Percentiles rank a stretch among this genome's conserved stretches.
phyloP scores from a whole-genome alignment of 352 stramenopile genomes.

The Hyaloperonospora brassicae region DNA sequence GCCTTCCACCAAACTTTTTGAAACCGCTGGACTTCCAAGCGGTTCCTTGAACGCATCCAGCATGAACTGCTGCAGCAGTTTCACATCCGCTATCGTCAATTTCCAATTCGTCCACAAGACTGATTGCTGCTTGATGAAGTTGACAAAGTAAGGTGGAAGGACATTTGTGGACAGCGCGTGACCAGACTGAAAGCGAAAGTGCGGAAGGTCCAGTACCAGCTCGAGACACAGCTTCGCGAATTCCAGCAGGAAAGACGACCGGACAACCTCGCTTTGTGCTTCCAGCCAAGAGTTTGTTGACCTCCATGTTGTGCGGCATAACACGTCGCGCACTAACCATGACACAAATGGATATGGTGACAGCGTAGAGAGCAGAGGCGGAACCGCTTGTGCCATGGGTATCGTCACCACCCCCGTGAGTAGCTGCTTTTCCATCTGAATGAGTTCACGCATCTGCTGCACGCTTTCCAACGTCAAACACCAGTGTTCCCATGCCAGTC shows the following conservation, averaged over 20 bases:
- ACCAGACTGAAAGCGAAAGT: constrained; percentile 46
- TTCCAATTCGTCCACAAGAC: constrained; percentile 70
- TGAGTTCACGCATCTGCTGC: constrained; percentile 73
- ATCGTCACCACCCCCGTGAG: constrained; percentile 21
- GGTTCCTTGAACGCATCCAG: constrained; percentile 56
- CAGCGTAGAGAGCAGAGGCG: constrained; percentile 20
- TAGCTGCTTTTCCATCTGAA: constrained; percentile 57
- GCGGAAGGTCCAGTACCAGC: constrained; percentile 63
- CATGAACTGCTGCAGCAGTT: constrained; percentile 47
- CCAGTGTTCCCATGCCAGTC: constrained; percentile 79
- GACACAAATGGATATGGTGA: constrained; percentile 79
- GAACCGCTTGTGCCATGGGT: constrained; percentile 17
- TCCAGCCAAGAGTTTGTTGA: constrained; percentile 60
- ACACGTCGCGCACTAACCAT: constrained; percentile 73
- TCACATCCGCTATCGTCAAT: constrained; percentile 46
- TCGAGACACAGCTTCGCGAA: constrained; percentile 73
- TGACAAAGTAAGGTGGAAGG: constrained; percentile 77
- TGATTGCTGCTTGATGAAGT: constrained; percentile 79
- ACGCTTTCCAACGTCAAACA: constrained; percentile 73
- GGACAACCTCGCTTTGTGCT: constrained; percentile 43
- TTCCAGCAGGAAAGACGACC: constrained; percentile 61
- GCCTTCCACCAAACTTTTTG: constrained; percentile 7
- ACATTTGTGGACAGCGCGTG: constrained; percentile 54
- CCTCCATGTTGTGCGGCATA: constrained; percentile 77
- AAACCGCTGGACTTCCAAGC: constrained; percentile 18